phyloP scores from a whole-genome alignment of 441 rosid species.

The Cnidoscolus chayamansa region DNA sequence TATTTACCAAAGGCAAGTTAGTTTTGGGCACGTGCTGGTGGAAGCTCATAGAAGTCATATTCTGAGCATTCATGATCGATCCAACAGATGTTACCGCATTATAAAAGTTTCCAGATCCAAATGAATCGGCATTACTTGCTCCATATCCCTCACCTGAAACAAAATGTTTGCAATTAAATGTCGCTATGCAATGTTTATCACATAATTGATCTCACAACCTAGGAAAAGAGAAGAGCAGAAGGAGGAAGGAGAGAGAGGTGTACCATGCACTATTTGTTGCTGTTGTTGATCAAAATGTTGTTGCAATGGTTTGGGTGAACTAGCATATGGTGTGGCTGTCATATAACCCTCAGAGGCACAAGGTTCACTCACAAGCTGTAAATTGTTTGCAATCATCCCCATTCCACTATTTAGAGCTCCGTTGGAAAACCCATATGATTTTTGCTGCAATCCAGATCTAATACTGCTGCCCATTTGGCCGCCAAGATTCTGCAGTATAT shows the following conservation, averaged over 20 bases:
- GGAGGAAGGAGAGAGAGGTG: conserved; percentile 19
- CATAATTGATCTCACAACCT: neutral
- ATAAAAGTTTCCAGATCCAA: conserved; percentile 67
- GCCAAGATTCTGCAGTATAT: conserved; percentile 71
- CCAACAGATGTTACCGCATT: conserved; percentile 66
- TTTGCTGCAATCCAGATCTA: conserved; percentile 80
- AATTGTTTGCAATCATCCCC: conserved; percentile 62
- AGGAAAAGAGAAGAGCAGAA: neutral
- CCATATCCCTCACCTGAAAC: conserved; percentile 85
- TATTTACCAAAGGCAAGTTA: conserved; percentile 48
- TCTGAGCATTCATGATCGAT: conserved; percentile 61
- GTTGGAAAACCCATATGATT: conserved; percentile 68
- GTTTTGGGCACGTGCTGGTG: conserved; percentile 63
- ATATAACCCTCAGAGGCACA: conserved; percentile 57
- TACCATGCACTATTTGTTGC: conserved; percentile 64
- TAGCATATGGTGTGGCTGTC: conserved; percentile 43
- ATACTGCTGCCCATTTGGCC: conserved; percentile 75
- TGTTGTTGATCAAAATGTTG: conserved; percentile 76
- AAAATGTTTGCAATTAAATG: conserved; percentile 10
- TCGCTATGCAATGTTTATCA: neutral
- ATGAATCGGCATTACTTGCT: conserved; percentile 53
- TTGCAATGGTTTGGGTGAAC: conserved; percentile 67
- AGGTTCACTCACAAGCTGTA: conserved; percentile 61
- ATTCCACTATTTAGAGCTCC: conserved; percentile 62
- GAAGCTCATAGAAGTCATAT: conserved; percentile 49